These are phyloP conservation scores for Gilbertella persicaria DNA, from an alignment of 371 early-diverging fungal genomes.

Conservation along the genomic window DNA sequence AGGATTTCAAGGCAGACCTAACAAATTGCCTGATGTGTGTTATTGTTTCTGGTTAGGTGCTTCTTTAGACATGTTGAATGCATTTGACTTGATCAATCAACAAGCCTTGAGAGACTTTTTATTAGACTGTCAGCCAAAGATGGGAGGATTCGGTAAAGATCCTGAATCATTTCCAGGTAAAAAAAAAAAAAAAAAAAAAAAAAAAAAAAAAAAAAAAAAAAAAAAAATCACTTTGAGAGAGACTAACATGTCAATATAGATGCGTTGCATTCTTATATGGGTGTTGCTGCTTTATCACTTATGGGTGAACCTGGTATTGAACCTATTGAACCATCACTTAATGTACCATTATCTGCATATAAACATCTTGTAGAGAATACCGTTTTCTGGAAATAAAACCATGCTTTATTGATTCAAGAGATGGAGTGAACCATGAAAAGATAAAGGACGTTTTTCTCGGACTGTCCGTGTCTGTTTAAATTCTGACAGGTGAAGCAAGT, in stretches of 20 bases:
- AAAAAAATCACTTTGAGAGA: not conserved
- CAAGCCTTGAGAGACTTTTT: constrained; percentile 61
- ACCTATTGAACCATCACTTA: constrained; percentile 56
- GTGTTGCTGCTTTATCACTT: constrained; percentile 74
- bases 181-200: not conserved
- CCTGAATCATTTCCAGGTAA: constrained; percentile 66
- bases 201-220: not conserved
- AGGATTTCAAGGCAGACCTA: constrained; percentile 93
- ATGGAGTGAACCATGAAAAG: constrained; percentile 1
- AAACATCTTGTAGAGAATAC: constrained; percentile 26
- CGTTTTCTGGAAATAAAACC: constrained; percentile 26
- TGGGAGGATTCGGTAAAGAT: constrained; percentile 85
- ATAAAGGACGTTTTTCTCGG: constrained; percentile 4
- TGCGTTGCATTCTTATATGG: constrained; percentile 88
- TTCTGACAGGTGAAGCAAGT: constrained; percentile 55
- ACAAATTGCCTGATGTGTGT: constrained; percentile 95
- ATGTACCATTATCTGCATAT: constrained; percentile 48
- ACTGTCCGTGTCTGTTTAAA: not conserved
- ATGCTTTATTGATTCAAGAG: constrained; percentile 49
- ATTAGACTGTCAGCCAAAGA: constrained; percentile 55
- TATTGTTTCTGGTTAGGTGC: constrained; percentile 99
- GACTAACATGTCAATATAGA: constrained; percentile 50
- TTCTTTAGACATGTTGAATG: constrained; percentile 67
- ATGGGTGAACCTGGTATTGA: constrained; percentile 58
- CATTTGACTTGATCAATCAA: constrained; percentile 64